These are phyloP conservation scores for Chrysanthemum lavandulifolium DNA, from an alignment of 129 eudicot genomes.

Conservation along the genomic window DNA sequence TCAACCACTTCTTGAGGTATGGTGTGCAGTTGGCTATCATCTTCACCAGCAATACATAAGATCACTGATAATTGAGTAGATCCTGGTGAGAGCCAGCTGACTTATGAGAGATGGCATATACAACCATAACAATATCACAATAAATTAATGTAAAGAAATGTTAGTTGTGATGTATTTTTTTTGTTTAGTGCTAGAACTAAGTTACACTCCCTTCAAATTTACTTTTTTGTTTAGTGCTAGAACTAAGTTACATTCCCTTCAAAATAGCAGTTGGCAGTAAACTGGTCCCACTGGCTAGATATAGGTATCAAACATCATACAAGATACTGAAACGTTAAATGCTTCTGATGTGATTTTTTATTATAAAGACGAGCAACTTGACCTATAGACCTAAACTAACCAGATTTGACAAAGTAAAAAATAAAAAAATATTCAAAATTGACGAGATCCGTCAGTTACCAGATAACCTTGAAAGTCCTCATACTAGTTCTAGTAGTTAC, in stretches of 20 bases:
- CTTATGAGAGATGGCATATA: slow-evolving; percentile 10
- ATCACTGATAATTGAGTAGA: slow-evolving; percentile 49
- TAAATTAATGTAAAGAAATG: too few relatives aligned
- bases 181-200: too few relatives aligned
- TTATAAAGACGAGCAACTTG: too few relatives aligned
- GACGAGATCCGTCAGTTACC: too few relatives aligned
- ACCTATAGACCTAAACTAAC: too few relatives aligned
- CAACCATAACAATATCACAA: not conserved
- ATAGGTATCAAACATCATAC: slow-evolving; percentile 3
- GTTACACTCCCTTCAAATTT: too few relatives aligned
- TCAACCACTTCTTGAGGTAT: slow-evolving; percentile 59
- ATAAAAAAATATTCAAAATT: too few relatives aligned
- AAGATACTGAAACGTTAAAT: not conserved
- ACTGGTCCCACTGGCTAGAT: not conserved
- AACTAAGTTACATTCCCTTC: slow-evolving; percentile 3
- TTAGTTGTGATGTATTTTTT: too few relatives aligned
- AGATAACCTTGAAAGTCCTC: too few relatives aligned
- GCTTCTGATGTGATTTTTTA: not conserved
- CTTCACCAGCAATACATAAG: slow-evolving; percentile 65
- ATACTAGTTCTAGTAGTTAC: too few relatives aligned
- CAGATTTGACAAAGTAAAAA: too few relatives aligned
- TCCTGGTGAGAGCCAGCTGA: slow-evolving; percentile 43
- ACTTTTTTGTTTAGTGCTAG: too few relatives aligned
- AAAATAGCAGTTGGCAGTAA: slow-evolving; percentile 8
- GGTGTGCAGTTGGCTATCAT: slow-evolving; percentile 36